phyloP scores from a whole-genome alignment of 2,329 filamentous ascomycete genomes.

The Dryadomyces sulphureus region DNA sequence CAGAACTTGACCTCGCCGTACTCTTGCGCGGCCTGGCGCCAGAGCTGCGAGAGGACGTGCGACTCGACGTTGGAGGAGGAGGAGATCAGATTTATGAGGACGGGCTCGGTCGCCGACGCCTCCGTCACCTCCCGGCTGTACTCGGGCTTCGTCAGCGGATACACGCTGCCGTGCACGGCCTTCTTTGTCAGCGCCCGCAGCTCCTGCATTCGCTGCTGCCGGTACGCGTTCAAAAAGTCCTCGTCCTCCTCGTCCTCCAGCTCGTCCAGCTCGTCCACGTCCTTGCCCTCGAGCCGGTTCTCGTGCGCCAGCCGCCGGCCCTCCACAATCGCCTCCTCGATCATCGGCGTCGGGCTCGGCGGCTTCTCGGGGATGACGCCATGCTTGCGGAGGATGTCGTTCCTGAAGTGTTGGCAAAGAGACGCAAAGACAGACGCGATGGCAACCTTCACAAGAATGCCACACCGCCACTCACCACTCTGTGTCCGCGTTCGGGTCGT shows the following conservation, averaged over 20 bases:
- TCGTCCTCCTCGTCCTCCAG: constrained; percentile 95
- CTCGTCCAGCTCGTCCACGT: constrained; percentile 83
- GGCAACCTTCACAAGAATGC: not conserved
- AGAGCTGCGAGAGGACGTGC: constrained; percentile 67
- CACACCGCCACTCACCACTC: constrained; percentile 55
- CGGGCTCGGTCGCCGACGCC: constrained; percentile 44
- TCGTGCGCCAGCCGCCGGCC: constrained; percentile 75
- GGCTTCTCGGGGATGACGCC: constrained; percentile 96
- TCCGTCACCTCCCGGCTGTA: constrained; percentile 87
- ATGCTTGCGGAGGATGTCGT: constrained; percentile 94
- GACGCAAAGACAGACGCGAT: too few relatives aligned
- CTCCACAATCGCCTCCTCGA: constrained; percentile 83
- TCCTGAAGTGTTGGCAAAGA: constrained; percentile 54
- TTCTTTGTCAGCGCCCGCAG: constrained; percentile 60
- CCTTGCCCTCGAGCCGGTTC: constrained; percentile 85
- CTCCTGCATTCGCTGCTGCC: constrained; percentile 76
- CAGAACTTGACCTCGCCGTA: constrained; percentile 97
- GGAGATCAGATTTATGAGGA: constrained; percentile 71
- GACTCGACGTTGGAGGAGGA: constrained; percentile 72
- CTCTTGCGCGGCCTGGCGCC: constrained; percentile 67
- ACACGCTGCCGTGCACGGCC: constrained; percentile 76
- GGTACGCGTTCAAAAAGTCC: constrained; percentile 74
- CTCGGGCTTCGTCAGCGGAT: constrained; percentile 87
- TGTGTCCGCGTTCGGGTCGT: constrained; percentile 92
- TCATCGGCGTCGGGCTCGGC: constrained; percentile 85